A percentile compares a stretch with the other conserved stretches of the same genome.
Conservation (phyloP, 306 rosid species). For the Alnus rubra region DNA sequence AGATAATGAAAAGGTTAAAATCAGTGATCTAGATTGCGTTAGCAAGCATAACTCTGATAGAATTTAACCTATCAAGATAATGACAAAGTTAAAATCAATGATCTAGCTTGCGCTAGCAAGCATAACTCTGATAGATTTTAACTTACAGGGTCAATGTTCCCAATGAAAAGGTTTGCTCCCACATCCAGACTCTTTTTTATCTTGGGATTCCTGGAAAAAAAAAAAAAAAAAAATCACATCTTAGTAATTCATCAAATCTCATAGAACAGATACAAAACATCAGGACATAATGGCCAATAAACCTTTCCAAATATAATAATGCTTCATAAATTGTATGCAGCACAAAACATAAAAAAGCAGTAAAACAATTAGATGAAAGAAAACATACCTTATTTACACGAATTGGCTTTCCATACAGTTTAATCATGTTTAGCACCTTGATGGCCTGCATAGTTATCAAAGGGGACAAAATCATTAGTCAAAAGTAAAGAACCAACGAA, state of each 20-base stretch:
- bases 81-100: too few species aligned
- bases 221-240: neutral
- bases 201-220: conserved; percentile 80
- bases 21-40: neutral
- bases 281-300: neutral
- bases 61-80: neutral
- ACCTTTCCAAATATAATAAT: neutral
- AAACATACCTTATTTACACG: conserved; percentile 86
- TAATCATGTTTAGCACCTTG: conserved; percentile 96
- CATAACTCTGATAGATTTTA: neutral
- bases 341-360: neutral
- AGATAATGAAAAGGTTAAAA: conserved; percentile 14
- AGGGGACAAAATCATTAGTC: neutral
- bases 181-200: conserved; percentile 94
- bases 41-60: conserved; percentile 1
- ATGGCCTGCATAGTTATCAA: conserved; percentile 60
- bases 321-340: neutral
- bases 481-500: conserved; percentile 1
- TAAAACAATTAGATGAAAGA: neutral
- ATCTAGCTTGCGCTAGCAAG: too few species aligned
- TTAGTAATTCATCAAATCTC: conserved; percentile 16
- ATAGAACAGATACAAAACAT: neutral
- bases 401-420: conserved; percentile 93
- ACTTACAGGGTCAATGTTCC: conserved; percentile 94
- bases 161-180: conserved; percentile 95